These are phyloP conservation scores for Capronia americana DNA, from an alignment of 2,329 filamentous ascomycete genomes.

Conservation along the genomic window DNA sequence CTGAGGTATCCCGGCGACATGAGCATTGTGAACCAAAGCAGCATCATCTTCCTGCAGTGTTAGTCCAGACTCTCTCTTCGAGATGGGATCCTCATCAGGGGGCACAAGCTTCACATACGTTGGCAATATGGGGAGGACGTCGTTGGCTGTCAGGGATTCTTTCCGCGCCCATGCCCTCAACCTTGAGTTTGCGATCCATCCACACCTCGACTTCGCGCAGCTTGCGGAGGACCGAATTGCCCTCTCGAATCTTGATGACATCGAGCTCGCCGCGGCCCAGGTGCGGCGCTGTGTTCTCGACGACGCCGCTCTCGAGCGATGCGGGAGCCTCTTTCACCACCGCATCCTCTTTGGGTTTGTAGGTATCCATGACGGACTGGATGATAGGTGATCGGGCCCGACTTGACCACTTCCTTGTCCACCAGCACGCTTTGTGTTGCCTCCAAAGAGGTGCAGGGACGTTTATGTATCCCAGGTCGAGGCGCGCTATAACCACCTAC, in stretches of 20 bases:
- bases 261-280: constrained; percentile 19
- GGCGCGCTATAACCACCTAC: too few relatives aligned
- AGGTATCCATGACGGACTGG: constrained; percentile 2
- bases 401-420: too few relatives aligned
- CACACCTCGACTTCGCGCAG: constrained; percentile 16
- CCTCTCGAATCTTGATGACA: constrained; percentile 17
- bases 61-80: neutral
- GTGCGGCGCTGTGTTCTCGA: neutral
- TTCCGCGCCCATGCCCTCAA: constrained; percentile 23
- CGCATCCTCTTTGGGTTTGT: constrained; percentile 4
- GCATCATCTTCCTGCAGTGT: constrained; percentile 30
- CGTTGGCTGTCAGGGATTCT: constrained; percentile 18
- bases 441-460: too few relatives aligned
- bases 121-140: constrained; percentile 14
- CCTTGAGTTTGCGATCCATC: constrained; percentile 19
- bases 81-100: neutral
- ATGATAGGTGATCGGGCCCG: too few relatives aligned
- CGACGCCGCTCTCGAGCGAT: constrained; percentile 16
- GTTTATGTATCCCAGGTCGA: too few relatives aligned
- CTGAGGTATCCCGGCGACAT: constrained; percentile 33
- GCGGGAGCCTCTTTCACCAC: neutral
- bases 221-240: constrained; percentile 14
- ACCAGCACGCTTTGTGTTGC: too few relatives aligned
- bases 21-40: constrained; percentile 40
- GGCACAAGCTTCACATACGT: constrained; percentile 14